Base-by-base conservation (phyloP, 352 stramenopile species). In the Phytophthora kernoviae region DNA sequence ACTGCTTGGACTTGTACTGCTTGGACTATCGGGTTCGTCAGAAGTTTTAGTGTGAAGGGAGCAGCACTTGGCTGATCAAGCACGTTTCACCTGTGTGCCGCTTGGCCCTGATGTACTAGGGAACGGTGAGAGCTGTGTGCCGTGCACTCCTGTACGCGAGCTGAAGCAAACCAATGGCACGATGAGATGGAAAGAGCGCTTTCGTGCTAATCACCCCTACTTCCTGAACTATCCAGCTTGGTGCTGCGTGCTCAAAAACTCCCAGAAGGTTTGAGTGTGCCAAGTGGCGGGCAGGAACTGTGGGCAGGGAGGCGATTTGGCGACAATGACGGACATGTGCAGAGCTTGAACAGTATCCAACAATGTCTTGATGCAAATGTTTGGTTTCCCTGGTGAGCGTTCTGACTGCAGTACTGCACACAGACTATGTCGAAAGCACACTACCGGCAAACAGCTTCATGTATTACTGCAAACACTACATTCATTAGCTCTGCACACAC, bases 201-300 rank as follows among this genome's bases (percentile, higher is more conserved):
- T 26, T 50, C 54, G 44, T 57, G 39, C 27, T 48, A 47, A 32
- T 27, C 20, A 21, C 17, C 22, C 45, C 40, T 45, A 40, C 45
- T 51, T 21, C 20, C 39, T 54, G 17, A 48, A 70, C 64, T 65
- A 70, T 70, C 62, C 62, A 49, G 48, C 21, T 20, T 47, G 52
- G 51, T 49, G 51, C 55, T 61, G 37, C 18, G 42, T 15, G 45
- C 49, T 44, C 45, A 50, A 26, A 33, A 27, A 46, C 11, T 53
- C 37, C 8, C 43, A 58, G 27, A 4, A 34, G 18, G 42, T 20
- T 26, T 61, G 42, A 61, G 58, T 20, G 34, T 55, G 43, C 22
- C 22, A 11, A 14, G 15, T 36, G 14, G 47, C 18, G 58, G 24
- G 27, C 10, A 43, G 40, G 40, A 24, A 27, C 27, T 41, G 39